phyloP scores from a whole-genome alignment of 2,329 filamentous ascomycete genomes.

The Pseudocercospora crystallina region DNA sequence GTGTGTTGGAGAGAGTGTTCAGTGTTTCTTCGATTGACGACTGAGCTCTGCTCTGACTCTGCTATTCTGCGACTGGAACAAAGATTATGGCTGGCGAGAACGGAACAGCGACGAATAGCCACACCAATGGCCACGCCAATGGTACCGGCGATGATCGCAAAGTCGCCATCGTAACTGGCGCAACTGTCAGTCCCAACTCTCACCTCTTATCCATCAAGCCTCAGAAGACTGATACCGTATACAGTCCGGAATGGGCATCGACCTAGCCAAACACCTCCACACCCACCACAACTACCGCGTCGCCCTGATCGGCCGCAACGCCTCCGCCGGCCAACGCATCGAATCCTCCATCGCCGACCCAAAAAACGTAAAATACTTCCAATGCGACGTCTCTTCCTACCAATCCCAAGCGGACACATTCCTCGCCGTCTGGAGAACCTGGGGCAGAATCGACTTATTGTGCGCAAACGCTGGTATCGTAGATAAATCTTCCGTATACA shows the following conservation, averaged over 20 bases:
- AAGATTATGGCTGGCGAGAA: not conserved
- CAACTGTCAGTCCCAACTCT: slow-evolving; percentile 36
- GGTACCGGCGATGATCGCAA: slow-evolving; percentile 8
- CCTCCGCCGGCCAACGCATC: slow-evolving; percentile 33
- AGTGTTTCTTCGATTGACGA: too few species aligned
- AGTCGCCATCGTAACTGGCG: slow-evolving; percentile 45
- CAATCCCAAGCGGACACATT: slow-evolving; percentile 47
- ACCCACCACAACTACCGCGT: slow-evolving; percentile 37
- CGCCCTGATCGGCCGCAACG: slow-evolving; percentile 43
- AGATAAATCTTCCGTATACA: slow-evolving; percentile 49
- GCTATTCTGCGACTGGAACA: too few species aligned
- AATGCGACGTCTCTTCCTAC: slow-evolving; percentile 50
- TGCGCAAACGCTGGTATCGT: slow-evolving; percentile 54
- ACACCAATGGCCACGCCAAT: not conserved
- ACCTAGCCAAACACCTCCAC: slow-evolving; percentile 41
- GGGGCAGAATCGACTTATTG: slow-evolving; percentile 50
- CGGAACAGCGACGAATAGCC: not conserved
- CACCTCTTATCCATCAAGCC: not conserved
- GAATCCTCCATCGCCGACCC: slow-evolving; percentile 33
- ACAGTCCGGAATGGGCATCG: slow-evolving; percentile 51
- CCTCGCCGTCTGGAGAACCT: slow-evolving; percentile 43
- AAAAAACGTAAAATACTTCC: slow-evolving; percentile 43
- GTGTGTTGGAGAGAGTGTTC: too few species aligned
- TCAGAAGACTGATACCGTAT: not conserved
- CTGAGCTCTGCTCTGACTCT: too few species aligned